Evolutionary conservation across 169 alveolate species (phyloP).

Genomic region (Plasmodium ovale): DNA sequence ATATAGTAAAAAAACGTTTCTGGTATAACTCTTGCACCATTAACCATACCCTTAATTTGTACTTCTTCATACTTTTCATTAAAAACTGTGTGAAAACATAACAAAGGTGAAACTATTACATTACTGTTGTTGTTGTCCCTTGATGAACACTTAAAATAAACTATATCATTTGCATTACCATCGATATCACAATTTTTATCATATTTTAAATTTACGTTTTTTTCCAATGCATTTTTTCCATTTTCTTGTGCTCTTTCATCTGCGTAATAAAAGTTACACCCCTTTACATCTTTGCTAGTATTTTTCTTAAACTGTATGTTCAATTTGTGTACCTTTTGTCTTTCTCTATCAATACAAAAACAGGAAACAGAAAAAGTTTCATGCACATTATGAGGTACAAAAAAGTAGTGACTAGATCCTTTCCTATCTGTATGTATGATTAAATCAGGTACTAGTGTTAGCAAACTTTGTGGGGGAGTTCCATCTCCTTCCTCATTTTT

Average conservation of each 20-base stretch:
- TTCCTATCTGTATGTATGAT: background rate
- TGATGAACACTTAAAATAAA: background rate
- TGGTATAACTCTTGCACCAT: slow-evolving; percentile 32
- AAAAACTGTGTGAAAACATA: slow-evolving; percentile 21
- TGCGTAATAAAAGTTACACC: slow-evolving; percentile 33
- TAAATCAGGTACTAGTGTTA: background rate
- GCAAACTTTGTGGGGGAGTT: background rate
- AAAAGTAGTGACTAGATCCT: background rate
- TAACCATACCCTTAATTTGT: slow-evolving; percentile 14
- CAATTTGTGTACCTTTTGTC: slow-evolving; percentile 9
- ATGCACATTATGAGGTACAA: background rate
- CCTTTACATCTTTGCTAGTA: background rate
- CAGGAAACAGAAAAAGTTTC: slow-evolving; percentile 1
- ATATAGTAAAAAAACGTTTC: background rate
- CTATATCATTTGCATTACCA: slow-evolving; percentile 11
- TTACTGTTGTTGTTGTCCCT: background rate
- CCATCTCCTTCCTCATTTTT: background rate
- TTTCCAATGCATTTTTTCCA: background rate
- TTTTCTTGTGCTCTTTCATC: background rate
- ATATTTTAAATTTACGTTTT: background rate
- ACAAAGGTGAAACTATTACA: slow-evolving; percentile 8
- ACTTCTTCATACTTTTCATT: slow-evolving; percentile 6
- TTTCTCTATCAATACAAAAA: slow-evolving; percentile 26
- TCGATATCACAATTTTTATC: slow-evolving; percentile 6
- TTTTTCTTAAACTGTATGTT: slow-evolving; percentile 11